A percentile compares a stretch with the other conserved stretches of the same genome.
Evolutionary conservation across 1,284 basidiomycete genomes (phyloP).

Genomic region (Ceratobasidium sp.): DNA sequence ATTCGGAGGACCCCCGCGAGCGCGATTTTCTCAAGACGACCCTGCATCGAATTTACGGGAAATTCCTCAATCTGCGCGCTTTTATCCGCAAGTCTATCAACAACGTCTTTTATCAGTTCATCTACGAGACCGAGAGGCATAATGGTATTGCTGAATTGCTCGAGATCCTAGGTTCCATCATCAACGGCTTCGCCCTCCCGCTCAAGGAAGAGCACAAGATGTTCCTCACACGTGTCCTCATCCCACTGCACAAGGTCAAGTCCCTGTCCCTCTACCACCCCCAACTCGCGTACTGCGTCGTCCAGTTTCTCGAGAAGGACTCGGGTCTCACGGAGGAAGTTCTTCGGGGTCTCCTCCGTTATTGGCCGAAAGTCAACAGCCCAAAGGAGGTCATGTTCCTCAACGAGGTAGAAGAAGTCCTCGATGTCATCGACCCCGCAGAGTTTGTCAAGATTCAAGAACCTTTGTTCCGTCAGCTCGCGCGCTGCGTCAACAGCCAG

Average conservation of each 20-base stretch:
- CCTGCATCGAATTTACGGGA: conserved; percentile 98
- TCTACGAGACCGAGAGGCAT: conserved; percentile 98
- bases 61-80: conserved; percentile 98
- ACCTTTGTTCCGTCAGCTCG: conserved; percentile 93
- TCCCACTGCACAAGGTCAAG: conserved; percentile 98
- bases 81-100: conserved; percentile 99
- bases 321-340: conserved; percentile 94
- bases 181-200: conserved; percentile 98
- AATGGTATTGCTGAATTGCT: conserved; percentile 99
- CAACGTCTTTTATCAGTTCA: conserved; percentile 99
- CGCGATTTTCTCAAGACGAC: conserved; percentile 99
- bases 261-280: conserved; percentile 97
- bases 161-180: conserved; percentile 99
- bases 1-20: conserved; percentile 98
- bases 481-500: conserved; percentile 98
- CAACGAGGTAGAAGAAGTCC: conserved; percentile 98
- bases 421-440: conserved; percentile 97
- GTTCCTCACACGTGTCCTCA: conserved; percentile 95
- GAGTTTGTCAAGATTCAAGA: conserved; percentile 98
- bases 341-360: conserved; percentile 93
- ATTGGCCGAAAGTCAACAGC: conserved; percentile 99
- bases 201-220: conserved; percentile 99
- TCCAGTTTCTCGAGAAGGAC: conserved; percentile 99
- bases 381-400: conserved; percentile 99
- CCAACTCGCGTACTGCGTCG: conserved; percentile 98